Percentiles rank a stretch among this genome's conserved stretches.
phyloP scores from a whole-genome alignment of 805 yeast species.

The Candida odintsovae region DNA sequence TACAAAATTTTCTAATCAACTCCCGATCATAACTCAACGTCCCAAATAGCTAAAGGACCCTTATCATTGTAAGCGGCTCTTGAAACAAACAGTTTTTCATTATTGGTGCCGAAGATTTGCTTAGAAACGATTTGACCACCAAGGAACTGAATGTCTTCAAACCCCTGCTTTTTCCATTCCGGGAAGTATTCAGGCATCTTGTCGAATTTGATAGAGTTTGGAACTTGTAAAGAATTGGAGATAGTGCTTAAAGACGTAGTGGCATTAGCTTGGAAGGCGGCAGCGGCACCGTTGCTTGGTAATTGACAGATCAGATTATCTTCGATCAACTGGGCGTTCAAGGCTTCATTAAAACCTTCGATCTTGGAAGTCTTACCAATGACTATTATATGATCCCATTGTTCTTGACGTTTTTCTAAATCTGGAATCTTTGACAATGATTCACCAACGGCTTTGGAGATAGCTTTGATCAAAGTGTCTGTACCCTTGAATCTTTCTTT shows the following conservation, averaged over 20 bases:
- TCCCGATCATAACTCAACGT: conserved; percentile 31
- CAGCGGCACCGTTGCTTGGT: conserved; percentile 18
- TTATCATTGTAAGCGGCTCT: conserved; percentile 65
- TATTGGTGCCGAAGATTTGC: conserved; percentile 65
- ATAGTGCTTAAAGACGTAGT: conserved; percentile 5
- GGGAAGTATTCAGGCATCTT: conserved; percentile 89
- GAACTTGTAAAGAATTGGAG: conserved; percentile 57
- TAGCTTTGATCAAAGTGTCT: conserved; percentile 46
- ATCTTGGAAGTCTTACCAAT: conserved; percentile 75
- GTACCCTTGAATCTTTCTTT: conserved; percentile 85
- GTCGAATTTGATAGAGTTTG: conserved; percentile 62
- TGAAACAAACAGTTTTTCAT: conserved; percentile 58
- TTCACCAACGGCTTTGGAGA: conserved; percentile 49
- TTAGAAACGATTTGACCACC: conserved; percentile 88
- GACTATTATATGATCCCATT: conserved; percentile 78
- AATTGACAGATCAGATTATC: conserved; percentile 43
- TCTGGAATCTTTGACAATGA: conserved; percentile 57
- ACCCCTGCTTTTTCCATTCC: conserved; percentile 82
- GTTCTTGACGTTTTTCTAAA: conserved; percentile 65
- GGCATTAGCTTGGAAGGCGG: conserved; percentile 24
- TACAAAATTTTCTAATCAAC: neutral
- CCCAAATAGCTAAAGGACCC: conserved; percentile 87
- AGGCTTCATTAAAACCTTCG: conserved; percentile 68
- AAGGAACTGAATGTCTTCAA: conserved; percentile 70
- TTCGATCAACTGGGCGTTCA: conserved; percentile 51